Conservation (phyloP, 768 basidiomycete species). For the Pisolithus orientalis region DNA sequence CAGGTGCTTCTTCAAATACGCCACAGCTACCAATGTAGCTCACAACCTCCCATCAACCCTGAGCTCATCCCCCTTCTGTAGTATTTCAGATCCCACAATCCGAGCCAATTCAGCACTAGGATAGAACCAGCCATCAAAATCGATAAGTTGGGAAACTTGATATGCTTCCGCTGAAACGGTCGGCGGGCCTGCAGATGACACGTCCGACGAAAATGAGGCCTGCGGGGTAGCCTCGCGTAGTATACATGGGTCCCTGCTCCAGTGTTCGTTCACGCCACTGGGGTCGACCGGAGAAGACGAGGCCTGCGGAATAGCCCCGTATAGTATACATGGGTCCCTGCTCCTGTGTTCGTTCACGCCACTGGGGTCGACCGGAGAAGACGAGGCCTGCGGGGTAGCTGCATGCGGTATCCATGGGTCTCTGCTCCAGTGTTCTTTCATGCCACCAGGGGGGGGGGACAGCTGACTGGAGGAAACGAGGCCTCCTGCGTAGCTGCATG, state of each 20-base stretch:
- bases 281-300: background rate
- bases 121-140: constrained; percentile 44
- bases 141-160: constrained; percentile 34
- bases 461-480: no score
- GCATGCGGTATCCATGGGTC: no score
- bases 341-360: no score
- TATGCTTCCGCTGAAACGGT: constrained; percentile 25
- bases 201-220: constrained; percentile 1
- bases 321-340: constrained; percentile 1
- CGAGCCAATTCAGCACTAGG: constrained; percentile 22
- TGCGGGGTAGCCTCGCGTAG: no score
- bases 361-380: no score
- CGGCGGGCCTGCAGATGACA: constrained; percentile 2
- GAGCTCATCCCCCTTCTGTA: constrained; percentile 26
- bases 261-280: no score
- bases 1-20: constrained; percentile 37
- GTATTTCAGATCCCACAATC: constrained; percentile 32
- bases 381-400: no score
- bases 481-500: no score
- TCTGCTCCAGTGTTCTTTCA: no score
- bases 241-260: no score
- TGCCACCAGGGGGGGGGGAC: no score
- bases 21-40: constrained; percentile 44
- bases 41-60: constrained; percentile 34
- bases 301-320: background rate